Conservation (phyloP, 73 alveolate species). For the Paramecium pentaurelia region DNA sequence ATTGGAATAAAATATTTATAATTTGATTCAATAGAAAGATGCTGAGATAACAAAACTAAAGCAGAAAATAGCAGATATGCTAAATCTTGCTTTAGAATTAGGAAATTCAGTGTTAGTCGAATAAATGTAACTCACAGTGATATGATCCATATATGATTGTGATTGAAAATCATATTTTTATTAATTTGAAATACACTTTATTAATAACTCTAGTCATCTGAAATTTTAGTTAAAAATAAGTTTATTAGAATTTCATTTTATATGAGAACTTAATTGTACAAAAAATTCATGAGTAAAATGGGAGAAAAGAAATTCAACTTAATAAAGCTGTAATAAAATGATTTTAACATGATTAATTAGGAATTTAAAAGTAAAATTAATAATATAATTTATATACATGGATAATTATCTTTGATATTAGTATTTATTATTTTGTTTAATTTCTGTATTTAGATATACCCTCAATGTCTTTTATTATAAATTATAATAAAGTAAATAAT, state of each 20-base stretch:
- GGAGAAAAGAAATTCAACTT: too few relatives aligned
- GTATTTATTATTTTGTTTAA: too few relatives aligned
- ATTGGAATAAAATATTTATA: not conserved
- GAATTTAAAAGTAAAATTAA: too few relatives aligned
- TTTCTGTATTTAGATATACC: not conserved
- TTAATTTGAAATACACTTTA: not conserved
- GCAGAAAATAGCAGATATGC: not conserved
- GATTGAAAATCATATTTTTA: not conserved
- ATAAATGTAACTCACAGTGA: not conserved
- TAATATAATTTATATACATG: too few relatives aligned
- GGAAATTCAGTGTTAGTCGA: not conserved
- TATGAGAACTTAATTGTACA: too few relatives aligned
- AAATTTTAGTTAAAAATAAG: too few relatives aligned
- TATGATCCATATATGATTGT: not conserved
- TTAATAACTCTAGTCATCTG: too few relatives aligned
- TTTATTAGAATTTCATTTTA: too few relatives aligned
- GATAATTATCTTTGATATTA: too few relatives aligned
- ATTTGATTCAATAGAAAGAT: not conserved
- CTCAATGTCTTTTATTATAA: not conserved
- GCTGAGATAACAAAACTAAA: not conserved
- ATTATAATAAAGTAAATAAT: not conserved
- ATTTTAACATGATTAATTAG: too few relatives aligned
- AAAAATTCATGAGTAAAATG: too few relatives aligned
- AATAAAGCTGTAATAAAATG: too few relatives aligned
- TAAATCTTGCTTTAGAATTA: not conserved